Conservation (phyloP, 2,329 filamentous ascomycete species). For the Colletotrichum eleusines region DNA sequence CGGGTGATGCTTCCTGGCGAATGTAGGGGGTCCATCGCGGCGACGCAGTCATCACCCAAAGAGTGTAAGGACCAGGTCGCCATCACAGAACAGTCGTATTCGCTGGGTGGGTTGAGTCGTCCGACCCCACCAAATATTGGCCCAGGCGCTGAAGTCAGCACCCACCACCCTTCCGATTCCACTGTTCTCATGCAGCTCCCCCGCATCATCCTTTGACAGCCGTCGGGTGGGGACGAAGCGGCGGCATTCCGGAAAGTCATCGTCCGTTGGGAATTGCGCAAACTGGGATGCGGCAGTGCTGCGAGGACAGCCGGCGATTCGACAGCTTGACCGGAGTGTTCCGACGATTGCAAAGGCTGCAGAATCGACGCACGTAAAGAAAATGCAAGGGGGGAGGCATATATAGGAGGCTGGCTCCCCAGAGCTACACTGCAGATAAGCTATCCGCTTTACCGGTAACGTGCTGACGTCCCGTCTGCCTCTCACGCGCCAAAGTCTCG, state of each 20-base stretch:
- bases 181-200: slow-evolving; percentile 19
- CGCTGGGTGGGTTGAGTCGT: slow-evolving; percentile 1
- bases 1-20: slow-evolving; percentile 14
- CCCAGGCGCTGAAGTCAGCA: slow-evolving; percentile 24
- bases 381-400: slow-evolving; percentile 17
- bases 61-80: background rate
- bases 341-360: slow-evolving; percentile 24
- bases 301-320: slow-evolving; percentile 1
- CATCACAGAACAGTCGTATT: background rate
- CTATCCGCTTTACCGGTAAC: slow-evolving; percentile 9
- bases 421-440: slow-evolving; percentile 24
- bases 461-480: background rate
- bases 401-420: background rate
- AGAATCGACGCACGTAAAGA: slow-evolving; percentile 2
- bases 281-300: slow-evolving; percentile 1
- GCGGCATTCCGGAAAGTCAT: slow-evolving; percentile 4
- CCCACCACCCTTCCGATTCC: background rate
- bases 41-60: slow-evolving; percentile 16
- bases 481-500: background rate
- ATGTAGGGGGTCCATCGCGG: background rate
- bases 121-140: slow-evolving; percentile 22
- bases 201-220: slow-evolving; percentile 19
- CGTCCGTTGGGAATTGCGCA: background rate
- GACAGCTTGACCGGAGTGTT: slow-evolving; percentile 1
- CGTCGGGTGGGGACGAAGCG: slow-evolving; percentile 18